Evolutionary conservation across 441 rosid genomes (phyloP), one percentile per base, ranked within the genome.

Genomic region (Breynia disticha): DNA sequence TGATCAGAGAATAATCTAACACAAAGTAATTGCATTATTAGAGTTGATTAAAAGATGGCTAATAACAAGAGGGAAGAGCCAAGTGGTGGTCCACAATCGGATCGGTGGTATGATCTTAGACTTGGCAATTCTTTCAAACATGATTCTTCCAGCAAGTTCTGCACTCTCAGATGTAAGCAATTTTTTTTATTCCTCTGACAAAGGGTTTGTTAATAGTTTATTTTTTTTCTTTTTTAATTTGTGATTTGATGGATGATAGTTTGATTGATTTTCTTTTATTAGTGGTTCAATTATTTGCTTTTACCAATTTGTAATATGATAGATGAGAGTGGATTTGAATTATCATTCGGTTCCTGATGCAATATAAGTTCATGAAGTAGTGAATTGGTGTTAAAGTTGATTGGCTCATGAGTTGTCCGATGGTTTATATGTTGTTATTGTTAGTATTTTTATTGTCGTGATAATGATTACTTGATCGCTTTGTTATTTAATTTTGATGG

Each of bases 101-200:
- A 84, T 79, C 88, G 79, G 16, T 89, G 85, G 95, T 89, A 83
- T 73, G 73, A 86, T 70, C 75, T 89, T 0, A 78, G 78, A 18
- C 73, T 86, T 3, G 85, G 88, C 28, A 55, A 86, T 62, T 89
- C 95, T n/a, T 80, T 81, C 64, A 79, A 81, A 17, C 77, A 74
- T n/a, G 76, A 79, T 22, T 65, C 83, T 46, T 67, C 90, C 18
- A 80, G 69, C 64, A 83, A 84, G 42, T 86, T 66, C 63, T 81
- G 95, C 74, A 80, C 86, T 57, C 61, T 86, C 19, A 78, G 86
- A 56, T 89, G 84, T 87, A 65, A 80, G 78, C 37, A 3, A 12
- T 22, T n/a, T 13, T 24, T 48, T 41, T 50, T 1, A 20, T 32
- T 17, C 11, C 4, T 13, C 7, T 2, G n/a, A n/a, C 35, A 28